Evolutionary conservation across 1,284 basidiomycete species (phyloP).

Genomic region (Rhodotorula mucilaginosa): DNA sequence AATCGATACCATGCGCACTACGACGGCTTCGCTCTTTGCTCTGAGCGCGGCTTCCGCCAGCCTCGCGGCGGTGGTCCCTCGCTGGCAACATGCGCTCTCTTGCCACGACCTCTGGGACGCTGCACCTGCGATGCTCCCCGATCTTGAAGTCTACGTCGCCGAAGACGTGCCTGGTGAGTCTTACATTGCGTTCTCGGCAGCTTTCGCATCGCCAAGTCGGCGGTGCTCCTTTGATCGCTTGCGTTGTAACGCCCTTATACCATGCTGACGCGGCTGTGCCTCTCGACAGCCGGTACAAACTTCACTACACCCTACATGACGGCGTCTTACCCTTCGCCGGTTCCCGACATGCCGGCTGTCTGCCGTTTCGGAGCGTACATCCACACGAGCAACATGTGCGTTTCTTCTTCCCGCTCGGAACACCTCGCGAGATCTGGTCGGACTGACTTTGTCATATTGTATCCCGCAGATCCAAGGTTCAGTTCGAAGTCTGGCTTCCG

Average conservation of each 20-base stretch:
- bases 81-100: constrained; percentile 2
- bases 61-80: neutral
- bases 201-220: neutral
- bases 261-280: neutral
- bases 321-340: constrained; percentile 14
- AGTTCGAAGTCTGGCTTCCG: constrained; percentile 43
- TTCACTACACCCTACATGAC: neutral
- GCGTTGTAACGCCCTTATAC: too few relatives aligned
- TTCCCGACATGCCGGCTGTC: constrained; percentile 27
- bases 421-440: too few relatives aligned
- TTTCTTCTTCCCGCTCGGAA: too few relatives aligned
- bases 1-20: too few relatives aligned
- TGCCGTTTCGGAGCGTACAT: constrained; percentile 39
- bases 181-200: neutral
- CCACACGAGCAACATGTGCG: constrained; percentile 19
- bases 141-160: neutral
- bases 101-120: neutral
- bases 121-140: neutral
- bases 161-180: neutral
- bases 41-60: neutral
- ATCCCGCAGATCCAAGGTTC: constrained; percentile 11
- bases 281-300: constrained; percentile 8
- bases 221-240: too few relatives aligned
- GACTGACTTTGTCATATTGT: too few relatives aligned
- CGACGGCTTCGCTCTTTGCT: neutral